Percentiles rank a stretch among this genome's conserved stretches.
phyloP scores from a whole-genome alignment of 2,329 filamentous ascomycete genomes.

The Escovopsis sp. region DNA sequence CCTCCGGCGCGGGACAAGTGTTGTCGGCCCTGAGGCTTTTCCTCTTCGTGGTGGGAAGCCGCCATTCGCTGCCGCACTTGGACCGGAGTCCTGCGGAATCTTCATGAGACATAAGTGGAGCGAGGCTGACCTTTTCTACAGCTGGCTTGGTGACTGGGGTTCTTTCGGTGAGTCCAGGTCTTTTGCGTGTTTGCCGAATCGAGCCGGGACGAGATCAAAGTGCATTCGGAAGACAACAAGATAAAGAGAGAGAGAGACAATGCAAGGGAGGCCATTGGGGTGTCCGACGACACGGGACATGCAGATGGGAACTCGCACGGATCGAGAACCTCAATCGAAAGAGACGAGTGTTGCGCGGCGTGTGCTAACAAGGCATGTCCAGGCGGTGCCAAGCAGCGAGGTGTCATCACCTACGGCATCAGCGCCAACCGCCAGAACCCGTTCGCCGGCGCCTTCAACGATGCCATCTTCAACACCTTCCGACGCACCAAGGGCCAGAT shows the following conservation, averaged over 20 bases:
- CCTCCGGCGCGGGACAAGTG: background rate
- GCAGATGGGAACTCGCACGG: background rate
- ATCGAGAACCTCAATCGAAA: background rate
- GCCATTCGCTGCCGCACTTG: conserved; percentile 1
- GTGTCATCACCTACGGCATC: conserved; percentile 57
- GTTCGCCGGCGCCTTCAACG: conserved; percentile 60
- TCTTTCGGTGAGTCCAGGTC: conserved; percentile 47
- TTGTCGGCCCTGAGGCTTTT: conserved; percentile 19
- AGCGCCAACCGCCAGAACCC: conserved; percentile 82
- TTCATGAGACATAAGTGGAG: too few species aligned
- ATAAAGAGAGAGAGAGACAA: background rate
- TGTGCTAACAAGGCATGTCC: conserved; percentile 4
- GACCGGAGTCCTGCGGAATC: conserved; percentile 7
- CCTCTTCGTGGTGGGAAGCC: conserved; percentile 6
- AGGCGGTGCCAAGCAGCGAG: conserved; percentile 48
- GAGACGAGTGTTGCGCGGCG: background rate
- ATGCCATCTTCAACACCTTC: conserved; percentile 91
- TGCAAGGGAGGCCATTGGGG: background rate
- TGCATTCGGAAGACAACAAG: background rate
- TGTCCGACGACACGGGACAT: too few species aligned
- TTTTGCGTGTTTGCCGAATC: conserved; percentile 9
- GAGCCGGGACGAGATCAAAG: conserved; percentile 8
- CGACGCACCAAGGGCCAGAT: conserved; percentile 75
- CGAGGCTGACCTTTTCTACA: conserved; percentile 19
- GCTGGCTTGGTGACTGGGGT: conserved; percentile 64